phyloP scores from a whole-genome alignment of 306 rosid genomes.

The Abrus precatorius region DNA sequence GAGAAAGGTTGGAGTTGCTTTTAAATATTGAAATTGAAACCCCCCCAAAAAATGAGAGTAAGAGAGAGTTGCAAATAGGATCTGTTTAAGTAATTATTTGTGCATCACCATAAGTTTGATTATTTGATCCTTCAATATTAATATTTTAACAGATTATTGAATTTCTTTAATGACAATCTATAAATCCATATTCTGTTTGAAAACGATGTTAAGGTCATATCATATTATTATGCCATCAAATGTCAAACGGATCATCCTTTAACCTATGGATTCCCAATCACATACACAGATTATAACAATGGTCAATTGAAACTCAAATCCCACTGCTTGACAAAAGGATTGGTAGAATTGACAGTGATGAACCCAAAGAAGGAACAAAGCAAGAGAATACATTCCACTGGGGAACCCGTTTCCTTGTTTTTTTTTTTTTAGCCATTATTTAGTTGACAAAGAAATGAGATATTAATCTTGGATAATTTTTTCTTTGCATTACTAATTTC shows the following conservation, averaged over 20 bases:
- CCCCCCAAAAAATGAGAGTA: too few species aligned
- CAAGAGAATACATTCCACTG: too few species aligned
- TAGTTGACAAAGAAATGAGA: too few species aligned
- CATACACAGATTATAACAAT: not conserved
- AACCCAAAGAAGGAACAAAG: not conserved
- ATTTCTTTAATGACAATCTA: not conserved
- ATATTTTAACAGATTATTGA: not conserved
- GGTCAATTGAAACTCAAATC: not conserved
- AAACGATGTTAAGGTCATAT: constrained; percentile 3
- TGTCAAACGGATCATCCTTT: constrained; percentile 5
- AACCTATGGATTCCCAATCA: constrained; percentile 38
- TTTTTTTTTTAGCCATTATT: too few species aligned
- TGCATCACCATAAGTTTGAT: not conserved
- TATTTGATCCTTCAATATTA: not conserved
- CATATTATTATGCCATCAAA: not conserved
- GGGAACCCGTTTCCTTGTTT: too few species aligned
- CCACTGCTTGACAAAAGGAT: not conserved
- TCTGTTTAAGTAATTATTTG: constrained; percentile 9
- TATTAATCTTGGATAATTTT: not conserved
- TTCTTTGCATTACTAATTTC: constrained; percentile 1
- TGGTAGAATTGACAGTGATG: not conserved
- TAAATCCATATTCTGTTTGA: constrained; percentile 7
- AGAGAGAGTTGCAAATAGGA: not conserved
- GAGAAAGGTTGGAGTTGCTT: not conserved
- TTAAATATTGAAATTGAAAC: not conserved